These are phyloP conservation scores for Fusarium begoniae DNA, from an alignment of 2,329 filamentous ascomycete genomes.

Conservation along the genomic window DNA sequence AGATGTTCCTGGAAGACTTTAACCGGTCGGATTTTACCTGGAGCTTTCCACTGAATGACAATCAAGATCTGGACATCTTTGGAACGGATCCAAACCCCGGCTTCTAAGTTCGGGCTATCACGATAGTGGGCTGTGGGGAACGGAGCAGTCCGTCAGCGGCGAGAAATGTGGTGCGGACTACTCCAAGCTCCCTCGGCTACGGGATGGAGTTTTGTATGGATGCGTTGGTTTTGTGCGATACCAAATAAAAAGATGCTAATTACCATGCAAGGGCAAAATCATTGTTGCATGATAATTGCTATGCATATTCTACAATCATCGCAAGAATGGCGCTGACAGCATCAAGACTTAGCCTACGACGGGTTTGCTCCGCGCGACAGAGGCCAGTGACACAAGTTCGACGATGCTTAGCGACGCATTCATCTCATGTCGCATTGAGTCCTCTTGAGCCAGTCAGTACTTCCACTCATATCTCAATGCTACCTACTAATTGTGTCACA, in stretches of 20 bases:
- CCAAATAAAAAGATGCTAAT: not conserved
- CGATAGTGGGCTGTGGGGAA: not conserved
- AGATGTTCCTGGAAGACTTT: constrained; percentile 28
- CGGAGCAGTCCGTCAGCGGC: constrained; percentile 1
- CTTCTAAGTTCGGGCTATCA: not conserved
- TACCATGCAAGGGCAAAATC: not conserved
- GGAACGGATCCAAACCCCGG: not conserved
- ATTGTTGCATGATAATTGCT: rapidly evolving
- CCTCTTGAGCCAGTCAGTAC: constrained; percentile 30
- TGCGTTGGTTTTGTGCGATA: not conserved
- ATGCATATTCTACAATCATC: not conserved
- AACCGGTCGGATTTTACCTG: constrained; percentile 22
- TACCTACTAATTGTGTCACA: not conserved
- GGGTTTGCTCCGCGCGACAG: not conserved
- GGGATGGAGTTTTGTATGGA: not conserved
- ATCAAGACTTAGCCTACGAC: not conserved
- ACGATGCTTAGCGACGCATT: not conserved
- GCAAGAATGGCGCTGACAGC: not conserved
- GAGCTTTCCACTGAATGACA: constrained; percentile 14
- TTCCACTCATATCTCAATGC: rapidly evolving
- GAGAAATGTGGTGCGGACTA: not conserved
- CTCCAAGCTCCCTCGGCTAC: not conserved
- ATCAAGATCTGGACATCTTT: not conserved
- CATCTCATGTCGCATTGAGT: constrained; percentile 29
- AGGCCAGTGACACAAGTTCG: not conserved